Conservation (phyloP, 352 stramenopile genomes). For the Globisporangium iwayamae region DNA sequence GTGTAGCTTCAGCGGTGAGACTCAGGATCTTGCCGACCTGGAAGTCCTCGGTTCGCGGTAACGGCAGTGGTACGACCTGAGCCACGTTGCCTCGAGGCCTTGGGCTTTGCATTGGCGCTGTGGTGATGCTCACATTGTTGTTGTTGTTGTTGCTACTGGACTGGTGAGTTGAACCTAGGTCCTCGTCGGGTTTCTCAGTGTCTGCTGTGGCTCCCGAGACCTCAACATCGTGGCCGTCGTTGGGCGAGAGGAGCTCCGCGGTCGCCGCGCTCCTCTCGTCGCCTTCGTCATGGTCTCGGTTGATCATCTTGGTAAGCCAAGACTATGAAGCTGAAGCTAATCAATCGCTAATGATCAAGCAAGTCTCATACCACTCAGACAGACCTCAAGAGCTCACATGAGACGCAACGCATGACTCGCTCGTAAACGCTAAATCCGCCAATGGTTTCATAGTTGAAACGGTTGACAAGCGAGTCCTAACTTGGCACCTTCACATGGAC, state of each 20-base stretch:
- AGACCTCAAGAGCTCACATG: neutral
- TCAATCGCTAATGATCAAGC: neutral
- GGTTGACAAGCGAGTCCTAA: neutral
- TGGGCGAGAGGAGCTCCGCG: neutral
- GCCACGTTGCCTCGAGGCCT: neutral
- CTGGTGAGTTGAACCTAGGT: neutral
- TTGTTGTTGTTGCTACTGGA: neutral
- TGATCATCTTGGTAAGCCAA: neutral
- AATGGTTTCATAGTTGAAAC: conserved; percentile 2
- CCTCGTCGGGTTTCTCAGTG: neutral
- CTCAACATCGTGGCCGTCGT: neutral
- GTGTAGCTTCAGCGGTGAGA: conserved; percentile 6
- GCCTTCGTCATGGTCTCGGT: neutral
- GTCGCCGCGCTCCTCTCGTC: neutral
- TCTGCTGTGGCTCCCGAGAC: neutral
- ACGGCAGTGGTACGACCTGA: conserved; percentile 26
- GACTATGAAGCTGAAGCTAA: neutral
- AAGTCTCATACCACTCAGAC: neutral
- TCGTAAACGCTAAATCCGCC: conserved; percentile 1
- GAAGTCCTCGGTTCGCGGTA: conserved; percentile 38
- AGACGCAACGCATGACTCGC: neutral
- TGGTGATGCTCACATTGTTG: conserved; percentile 1
- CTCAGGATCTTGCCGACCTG: conserved; percentile 48
- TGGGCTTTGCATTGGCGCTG: neutral
- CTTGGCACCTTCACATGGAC: neutral